Conservation (phyloP, 2,329 filamentous ascomycete species). For the Septoria petroselini region DNA sequence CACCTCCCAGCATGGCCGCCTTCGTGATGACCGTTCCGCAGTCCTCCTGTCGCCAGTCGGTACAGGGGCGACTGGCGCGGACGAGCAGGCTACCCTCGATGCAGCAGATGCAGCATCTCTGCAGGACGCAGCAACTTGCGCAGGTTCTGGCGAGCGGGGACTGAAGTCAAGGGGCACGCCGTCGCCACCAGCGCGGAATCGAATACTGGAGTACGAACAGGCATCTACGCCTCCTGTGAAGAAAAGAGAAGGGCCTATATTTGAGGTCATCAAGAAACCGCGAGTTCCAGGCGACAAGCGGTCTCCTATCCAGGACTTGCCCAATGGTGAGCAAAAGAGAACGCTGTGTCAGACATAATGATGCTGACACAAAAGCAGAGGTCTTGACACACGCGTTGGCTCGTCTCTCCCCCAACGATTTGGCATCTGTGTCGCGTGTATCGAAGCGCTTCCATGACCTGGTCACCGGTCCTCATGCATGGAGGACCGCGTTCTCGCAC, state of each 20-base stretch:
- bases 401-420: constrained; percentile 79
- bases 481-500: constrained; percentile 87
- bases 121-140: constrained; percentile 21
- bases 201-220: constrained; percentile 57
- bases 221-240: constrained; percentile 39
- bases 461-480: constrained; percentile 87
- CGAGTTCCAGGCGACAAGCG: constrained; percentile 46
- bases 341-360: constrained; percentile 4
- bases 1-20: constrained; percentile 59
- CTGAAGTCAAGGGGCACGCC: constrained; percentile 32
- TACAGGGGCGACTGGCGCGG: constrained; percentile 26
- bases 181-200: constrained; percentile 47
- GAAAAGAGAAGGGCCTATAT: constrained; percentile 47
- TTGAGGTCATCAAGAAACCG: constrained; percentile 52
- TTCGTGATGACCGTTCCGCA: constrained; percentile 45
- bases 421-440: constrained; percentile 78
- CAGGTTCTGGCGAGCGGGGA: constrained; percentile 23
- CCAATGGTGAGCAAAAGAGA: constrained; percentile 65
- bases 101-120: constrained; percentile 32
- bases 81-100: constrained; percentile 31
- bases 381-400: constrained; percentile 88
- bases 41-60: constrained; percentile 43
- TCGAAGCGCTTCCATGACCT: constrained; percentile 82
- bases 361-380: no score
- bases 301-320: constrained; percentile 59